Evolutionary conservation across 176 grass and related monocot species (phyloP).

Genomic region (Juncus effusus): DNA sequence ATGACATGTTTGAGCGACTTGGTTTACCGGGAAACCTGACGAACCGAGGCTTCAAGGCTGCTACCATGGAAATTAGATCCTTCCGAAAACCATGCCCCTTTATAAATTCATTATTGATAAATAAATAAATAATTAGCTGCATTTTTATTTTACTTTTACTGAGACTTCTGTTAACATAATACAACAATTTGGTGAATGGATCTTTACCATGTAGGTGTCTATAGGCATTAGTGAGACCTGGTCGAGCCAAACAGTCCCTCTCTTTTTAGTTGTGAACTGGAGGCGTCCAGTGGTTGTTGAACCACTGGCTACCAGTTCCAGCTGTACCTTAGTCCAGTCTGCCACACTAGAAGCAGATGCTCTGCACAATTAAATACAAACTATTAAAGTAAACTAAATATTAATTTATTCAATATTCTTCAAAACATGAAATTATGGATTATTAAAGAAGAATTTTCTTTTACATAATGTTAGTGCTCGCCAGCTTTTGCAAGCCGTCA

Average conservation of each 20-base stretch:
- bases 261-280: constrained; percentile 71
- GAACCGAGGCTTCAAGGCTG: constrained; percentile 68
- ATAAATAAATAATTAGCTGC: constrained; percentile 14
- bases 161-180: not conserved
- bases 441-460: not conserved
- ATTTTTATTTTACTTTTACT: not conserved
- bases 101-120: constrained; percentile 13
- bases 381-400: no score
- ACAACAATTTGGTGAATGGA: not conserved
- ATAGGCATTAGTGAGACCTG: constrained; percentile 81
- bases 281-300: constrained; percentile 64
- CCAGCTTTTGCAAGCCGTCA: constrained; percentile 52
- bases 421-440: constrained; percentile 18
- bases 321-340: constrained; percentile 73
- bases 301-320: constrained; percentile 51
- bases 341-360: constrained; percentile 38
- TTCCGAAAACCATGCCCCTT: constrained; percentile 87
- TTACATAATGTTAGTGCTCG: constrained; percentile 62
- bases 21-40: constrained; percentile 85
- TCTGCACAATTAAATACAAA: constrained; percentile 5
- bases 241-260: constrained; percentile 78
- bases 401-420: not conserved
- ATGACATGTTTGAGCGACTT: not conserved
- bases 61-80: constrained; percentile 80
- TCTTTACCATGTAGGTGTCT: constrained; percentile 79